A percentile compares a stretch with the other conserved stretches of the same genome.
Conservation (phyloP, 176 grass and related monocot genomes). For the Lolium rigidum region DNA sequence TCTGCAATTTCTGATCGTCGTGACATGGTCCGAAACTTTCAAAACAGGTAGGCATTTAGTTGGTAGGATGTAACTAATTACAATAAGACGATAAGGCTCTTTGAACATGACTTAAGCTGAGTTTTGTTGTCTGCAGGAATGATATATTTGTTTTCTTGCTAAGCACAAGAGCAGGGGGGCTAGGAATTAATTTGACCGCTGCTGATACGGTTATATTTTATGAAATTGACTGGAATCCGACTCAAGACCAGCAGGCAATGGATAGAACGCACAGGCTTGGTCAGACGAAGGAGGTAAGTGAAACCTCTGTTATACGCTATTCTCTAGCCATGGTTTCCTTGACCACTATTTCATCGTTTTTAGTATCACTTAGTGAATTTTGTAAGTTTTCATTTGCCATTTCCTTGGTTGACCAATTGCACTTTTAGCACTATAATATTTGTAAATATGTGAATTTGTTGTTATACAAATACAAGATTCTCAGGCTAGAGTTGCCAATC, state of each 20-base stretch:
- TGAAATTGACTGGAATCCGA: slow-evolving; percentile 99
- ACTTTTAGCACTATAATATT: slow-evolving; percentile 6
- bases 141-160: slow-evolving; percentile 99
- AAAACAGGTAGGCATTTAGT: slow-evolving; percentile 64
- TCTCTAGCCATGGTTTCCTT: slow-evolving; percentile 11
- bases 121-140: slow-evolving; percentile 70
- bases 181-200: slow-evolving; percentile 99
- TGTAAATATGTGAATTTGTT: background rate
- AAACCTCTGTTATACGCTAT: slow-evolving; percentile 32
- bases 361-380: background rate
- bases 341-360: slow-evolving; percentile 22
- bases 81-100: slow-evolving; percentile 25
- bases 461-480: slow-evolving; percentile 1
- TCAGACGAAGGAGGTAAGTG: slow-evolving; percentile 90
- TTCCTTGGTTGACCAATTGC: background rate
- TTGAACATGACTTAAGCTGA: slow-evolving; percentile 39
- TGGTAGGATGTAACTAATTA: background rate
- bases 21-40: slow-evolving; percentile 99
- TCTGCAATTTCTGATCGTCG: slow-evolving; percentile 91
- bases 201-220: slow-evolving; percentile 99
- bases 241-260: slow-evolving; percentile 98
- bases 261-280: slow-evolving; percentile 98
- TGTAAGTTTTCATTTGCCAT: background rate
- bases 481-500: background rate
- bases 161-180: slow-evolving; percentile 96